These are phyloP conservation scores for Geosmithia morbida DNA, from an alignment of 2,329 filamentous ascomycete species.

Conservation along the genomic window DNA sequence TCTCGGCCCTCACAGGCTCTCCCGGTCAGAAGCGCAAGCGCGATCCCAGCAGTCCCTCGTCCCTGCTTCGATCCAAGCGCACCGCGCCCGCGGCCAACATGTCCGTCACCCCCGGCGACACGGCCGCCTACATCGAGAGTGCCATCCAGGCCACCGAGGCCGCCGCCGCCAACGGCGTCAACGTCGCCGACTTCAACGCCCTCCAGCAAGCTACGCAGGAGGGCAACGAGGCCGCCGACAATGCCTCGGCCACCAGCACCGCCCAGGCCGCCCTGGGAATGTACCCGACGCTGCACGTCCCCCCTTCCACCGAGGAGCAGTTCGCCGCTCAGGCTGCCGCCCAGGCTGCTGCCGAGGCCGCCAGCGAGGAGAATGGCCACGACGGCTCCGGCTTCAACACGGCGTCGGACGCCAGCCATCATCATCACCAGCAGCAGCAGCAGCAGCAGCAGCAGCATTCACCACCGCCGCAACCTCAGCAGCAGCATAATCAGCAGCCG, in stretches of 20 bases:
- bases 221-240: constrained; percentile 13
- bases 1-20: constrained; percentile 23
- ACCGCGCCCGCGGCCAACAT: constrained; percentile 26
- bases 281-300: constrained; percentile 45
- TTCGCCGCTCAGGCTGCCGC: constrained; percentile 36
- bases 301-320: constrained; percentile 42
- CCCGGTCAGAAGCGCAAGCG: constrained; percentile 43
- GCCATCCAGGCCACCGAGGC: constrained; percentile 28
- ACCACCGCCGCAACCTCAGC: constrained; percentile 3
- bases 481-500: background rate
- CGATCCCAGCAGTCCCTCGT: constrained; percentile 33
- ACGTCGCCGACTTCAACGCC: constrained; percentile 39
- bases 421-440: constrained; percentile 1
- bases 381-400: constrained; percentile 15
- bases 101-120: constrained; percentile 24
- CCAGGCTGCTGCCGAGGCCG: constrained; percentile 6
- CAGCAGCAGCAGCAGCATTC: background rate
- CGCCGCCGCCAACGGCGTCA: constrained; percentile 22
- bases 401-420: constrained; percentile 5
- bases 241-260: constrained; percentile 39
- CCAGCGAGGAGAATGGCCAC: constrained; percentile 12
- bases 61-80: constrained; percentile 34
- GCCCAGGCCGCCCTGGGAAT: constrained; percentile 45
- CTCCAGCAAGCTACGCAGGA: constrained; percentile 36
- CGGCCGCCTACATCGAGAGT: constrained; percentile 39